Percentiles rank a stretch among this genome's conserved stretches.
Conservation (phyloP, 805 yeast species). For the Cyberlindnera maritima region DNA sequence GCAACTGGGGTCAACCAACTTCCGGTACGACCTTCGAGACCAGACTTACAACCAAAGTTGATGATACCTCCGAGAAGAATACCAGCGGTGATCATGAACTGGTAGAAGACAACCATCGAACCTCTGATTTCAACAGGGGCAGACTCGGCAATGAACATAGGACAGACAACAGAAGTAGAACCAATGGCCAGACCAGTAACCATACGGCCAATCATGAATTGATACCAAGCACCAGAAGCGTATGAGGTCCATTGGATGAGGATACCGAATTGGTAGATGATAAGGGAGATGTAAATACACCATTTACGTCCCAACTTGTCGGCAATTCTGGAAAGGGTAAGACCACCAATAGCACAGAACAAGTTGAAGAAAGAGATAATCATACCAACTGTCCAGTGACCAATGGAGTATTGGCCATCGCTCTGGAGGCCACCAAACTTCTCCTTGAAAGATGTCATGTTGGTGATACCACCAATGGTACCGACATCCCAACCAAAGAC, state of each 20-base stretch:
- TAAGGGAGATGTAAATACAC: constrained; percentile 52
- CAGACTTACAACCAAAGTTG: constrained; percentile 53
- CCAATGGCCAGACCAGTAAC: constrained; percentile 79
- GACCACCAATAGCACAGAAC: constrained; percentile 72
- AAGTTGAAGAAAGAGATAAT: constrained; percentile 58
- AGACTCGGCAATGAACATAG: constrained; percentile 68
- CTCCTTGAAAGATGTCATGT: constrained; percentile 52
- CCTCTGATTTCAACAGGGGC: constrained; percentile 71
- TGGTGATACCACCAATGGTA: constrained; percentile 69
- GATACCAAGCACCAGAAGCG: constrained; percentile 47
- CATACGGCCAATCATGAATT: constrained; percentile 60
- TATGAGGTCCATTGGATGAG: constrained; percentile 55
- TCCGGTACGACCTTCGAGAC: constrained; percentile 42
- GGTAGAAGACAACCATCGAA: constrained; percentile 67
- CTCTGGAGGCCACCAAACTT: constrained; percentile 48
- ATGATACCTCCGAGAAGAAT: constrained; percentile 69
- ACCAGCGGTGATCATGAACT: constrained; percentile 68
- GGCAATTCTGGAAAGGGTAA: constrained; percentile 52
- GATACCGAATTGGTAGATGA: constrained; percentile 59
- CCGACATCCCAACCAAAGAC: constrained; percentile 80
- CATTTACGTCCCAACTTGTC: constrained; percentile 59
- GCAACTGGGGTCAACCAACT: constrained; percentile 72
- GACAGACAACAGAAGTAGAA: constrained; percentile 69
- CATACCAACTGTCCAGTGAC: constrained; percentile 49
- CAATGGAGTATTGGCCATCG: constrained; percentile 39